These are phyloP conservation scores for Dunaliella sp. DNA, from an alignment of 139 green algal species.

Conservation along the genomic window DNA sequence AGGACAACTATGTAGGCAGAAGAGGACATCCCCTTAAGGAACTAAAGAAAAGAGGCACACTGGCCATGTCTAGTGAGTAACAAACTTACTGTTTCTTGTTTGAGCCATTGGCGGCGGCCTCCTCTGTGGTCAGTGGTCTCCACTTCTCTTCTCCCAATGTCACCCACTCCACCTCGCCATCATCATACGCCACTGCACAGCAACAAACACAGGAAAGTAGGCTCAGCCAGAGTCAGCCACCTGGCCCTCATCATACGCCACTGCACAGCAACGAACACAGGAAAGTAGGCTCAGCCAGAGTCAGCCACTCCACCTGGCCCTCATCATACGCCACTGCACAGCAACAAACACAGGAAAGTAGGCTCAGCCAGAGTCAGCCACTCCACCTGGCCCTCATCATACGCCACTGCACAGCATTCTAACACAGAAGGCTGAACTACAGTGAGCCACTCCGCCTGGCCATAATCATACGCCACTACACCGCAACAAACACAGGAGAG, in stretches of 20 bases:
- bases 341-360: neutral
- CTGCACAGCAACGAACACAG: too few relatives aligned
- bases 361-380: too few relatives aligned
- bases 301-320: constrained; percentile 70
- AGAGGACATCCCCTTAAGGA: too few relatives aligned
- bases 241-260: too few relatives aligned
- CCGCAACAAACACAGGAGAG: neutral
- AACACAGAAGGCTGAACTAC: too few relatives aligned
- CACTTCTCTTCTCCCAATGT: constrained; percentile 48
- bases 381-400: too few relatives aligned
- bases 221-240: too few relatives aligned
- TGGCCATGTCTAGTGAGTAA: too few relatives aligned
- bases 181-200: constrained; percentile 63
- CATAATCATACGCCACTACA: constrained; percentile 72
- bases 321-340: constrained; percentile 69
- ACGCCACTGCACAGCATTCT: too few relatives aligned
- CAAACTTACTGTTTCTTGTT: too few relatives aligned
- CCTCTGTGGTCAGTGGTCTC: neutral
- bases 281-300: constrained; percentile 38
- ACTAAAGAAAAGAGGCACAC: too few relatives aligned
- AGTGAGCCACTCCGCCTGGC: constrained; percentile 68
- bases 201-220: neutral
- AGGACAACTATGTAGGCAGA: too few relatives aligned
- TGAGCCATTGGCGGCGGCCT: neutral
- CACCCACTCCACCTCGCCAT: constrained; percentile 75